phyloP scores from a whole-genome alignment of 345 rosid species.

The Gossypium ekmanianum region DNA sequence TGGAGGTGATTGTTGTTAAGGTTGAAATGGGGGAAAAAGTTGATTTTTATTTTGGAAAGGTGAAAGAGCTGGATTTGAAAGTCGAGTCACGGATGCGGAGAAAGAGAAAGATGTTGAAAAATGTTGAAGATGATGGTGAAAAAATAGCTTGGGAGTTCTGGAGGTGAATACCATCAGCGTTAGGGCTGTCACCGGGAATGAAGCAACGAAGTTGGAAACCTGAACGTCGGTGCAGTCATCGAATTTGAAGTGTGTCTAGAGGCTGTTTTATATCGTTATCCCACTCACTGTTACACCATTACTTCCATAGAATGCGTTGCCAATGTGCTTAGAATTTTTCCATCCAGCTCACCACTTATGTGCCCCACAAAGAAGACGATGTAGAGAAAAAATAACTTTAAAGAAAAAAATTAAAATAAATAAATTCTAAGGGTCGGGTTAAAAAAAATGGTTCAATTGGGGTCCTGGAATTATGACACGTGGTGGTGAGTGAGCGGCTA shows the following conservation, averaged over 20 bases:
- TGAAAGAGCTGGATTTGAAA: not conserved
- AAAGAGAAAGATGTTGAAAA: too few species aligned
- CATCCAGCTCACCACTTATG: conserved; percentile 29
- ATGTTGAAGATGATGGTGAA: too few species aligned
- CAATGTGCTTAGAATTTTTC: conserved; percentile 51
- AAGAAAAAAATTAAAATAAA: too few species aligned
- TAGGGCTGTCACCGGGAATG: conserved; percentile 76
- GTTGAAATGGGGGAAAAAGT: too few species aligned
- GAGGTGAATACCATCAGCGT: conserved; percentile 86
- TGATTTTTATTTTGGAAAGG: not conserved
- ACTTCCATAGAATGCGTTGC: conserved; percentile 51
- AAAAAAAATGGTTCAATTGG: too few species aligned
- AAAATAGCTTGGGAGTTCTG: conserved; percentile 50
- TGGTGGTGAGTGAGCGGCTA: rapidly evolving
- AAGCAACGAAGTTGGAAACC: conserved; percentile 52
- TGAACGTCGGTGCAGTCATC: conserved; percentile 56
- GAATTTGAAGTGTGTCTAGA: conserved; percentile 82
- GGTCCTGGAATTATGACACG: too few species aligned
- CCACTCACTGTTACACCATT: conserved; percentile 59
- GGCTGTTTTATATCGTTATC: conserved; percentile 86
- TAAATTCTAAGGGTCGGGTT: too few species aligned
- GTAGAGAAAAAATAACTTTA: too few species aligned
- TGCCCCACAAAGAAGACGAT: conserved; percentile 11
- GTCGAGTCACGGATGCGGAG: not conserved
- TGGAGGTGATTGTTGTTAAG: too few species aligned